Base-by-base conservation (phyloP, 2,329 filamentous ascomycete species). In the Cryphonectria naterciae region DNA sequence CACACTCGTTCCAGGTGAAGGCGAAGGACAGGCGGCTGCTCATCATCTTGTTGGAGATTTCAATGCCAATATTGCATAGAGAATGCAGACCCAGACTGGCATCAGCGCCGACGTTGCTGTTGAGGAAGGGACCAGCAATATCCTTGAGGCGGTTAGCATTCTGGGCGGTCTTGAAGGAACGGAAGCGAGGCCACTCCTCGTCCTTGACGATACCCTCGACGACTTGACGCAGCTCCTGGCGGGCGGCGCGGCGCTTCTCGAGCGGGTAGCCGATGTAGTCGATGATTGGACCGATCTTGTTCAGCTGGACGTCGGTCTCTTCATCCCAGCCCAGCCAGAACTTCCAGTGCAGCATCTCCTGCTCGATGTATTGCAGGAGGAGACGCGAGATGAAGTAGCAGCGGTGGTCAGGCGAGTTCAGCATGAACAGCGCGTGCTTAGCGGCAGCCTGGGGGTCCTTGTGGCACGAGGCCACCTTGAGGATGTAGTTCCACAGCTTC, bases 1-100 rank as follows among this genome's bases (percentile, higher is more conserved):
- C 82, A 13, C 84, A 83, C 70, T 87, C 84, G 49, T 84, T 84
- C 77, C 87, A 89, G 46, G 75, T 69, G 71, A 77, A 80, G 22
- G 75, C 68, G 73, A 80, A 84, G 0, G 77, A 77, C 32, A 81
- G 73, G 0, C 77, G 74, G 1, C 79, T 78, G 3, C 81, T 82
- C 74, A 85, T 82, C 74, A 89, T 83, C 74, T 82, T 81, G 58
- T 81, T 81, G 1, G 85, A 85, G 5, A 86, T 76, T 46, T 83
- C 81, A 79, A 84, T 84, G 0, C 83, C 83, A 15, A 77, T 75
- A 68, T 80, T 79, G 65, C 81, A 77, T 37, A 87, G 79, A 67
- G 73, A 72, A 73, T 80, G 79, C 37, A 87, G 80, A 69, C 86
- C 85, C 61, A 77, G 78, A 67, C 79, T 80, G 15, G 85, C 84